Evolutionary conservation across 495 filamentous ascomycete genomes (phyloP).

Genomic region (Penicillium bialowiezense): DNA sequence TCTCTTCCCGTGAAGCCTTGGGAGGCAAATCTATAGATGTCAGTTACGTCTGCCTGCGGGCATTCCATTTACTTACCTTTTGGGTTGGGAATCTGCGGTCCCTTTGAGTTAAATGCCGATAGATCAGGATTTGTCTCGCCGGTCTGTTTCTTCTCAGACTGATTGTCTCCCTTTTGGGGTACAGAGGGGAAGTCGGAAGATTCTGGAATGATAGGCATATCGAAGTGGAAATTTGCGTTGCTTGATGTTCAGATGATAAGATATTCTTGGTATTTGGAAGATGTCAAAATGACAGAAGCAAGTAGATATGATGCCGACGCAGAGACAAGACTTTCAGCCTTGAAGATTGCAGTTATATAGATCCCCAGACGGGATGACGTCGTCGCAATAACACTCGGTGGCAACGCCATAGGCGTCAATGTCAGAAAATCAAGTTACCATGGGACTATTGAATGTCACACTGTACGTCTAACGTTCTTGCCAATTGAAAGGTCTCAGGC

Average conservation of each 20-base stretch:
- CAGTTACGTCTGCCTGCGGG: background rate
- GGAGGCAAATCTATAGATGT: slow-evolving; percentile 46
- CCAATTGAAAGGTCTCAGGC: too few relatives aligned
- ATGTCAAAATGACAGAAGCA: too few relatives aligned
- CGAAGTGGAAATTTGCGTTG: background rate
- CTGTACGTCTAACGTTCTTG: too few relatives aligned
- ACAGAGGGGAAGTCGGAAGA: slow-evolving; percentile 21
- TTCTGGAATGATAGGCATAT: slow-evolving; percentile 39
- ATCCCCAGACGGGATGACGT: slow-evolving; percentile 20
- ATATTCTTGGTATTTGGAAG: background rate
- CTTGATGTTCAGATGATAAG: background rate
- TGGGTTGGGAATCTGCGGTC: slow-evolving; percentile 44
- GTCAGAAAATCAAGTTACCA: background rate
- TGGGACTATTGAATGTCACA: too few relatives aligned
- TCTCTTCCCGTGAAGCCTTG: slow-evolving; percentile 64
- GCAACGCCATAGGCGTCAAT: background rate
- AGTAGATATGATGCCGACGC: too few relatives aligned
- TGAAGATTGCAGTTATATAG: slow-evolving; percentile 19
- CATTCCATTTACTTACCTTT: slow-evolving; percentile 30
- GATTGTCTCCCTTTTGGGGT: slow-evolving; percentile 21
- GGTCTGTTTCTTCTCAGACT: slow-evolving; percentile 15
- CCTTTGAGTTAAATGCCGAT: slow-evolving; percentile 40
- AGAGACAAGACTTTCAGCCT: too few relatives aligned
- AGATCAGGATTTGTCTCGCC: slow-evolving; percentile 33
- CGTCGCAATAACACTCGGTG: slow-evolving; percentile 13